A percentile compares a stretch with the other conserved stretches of the same genome.
Conservation (phyloP, 148 eudicot genomes). For the Cornus florida region DNA sequence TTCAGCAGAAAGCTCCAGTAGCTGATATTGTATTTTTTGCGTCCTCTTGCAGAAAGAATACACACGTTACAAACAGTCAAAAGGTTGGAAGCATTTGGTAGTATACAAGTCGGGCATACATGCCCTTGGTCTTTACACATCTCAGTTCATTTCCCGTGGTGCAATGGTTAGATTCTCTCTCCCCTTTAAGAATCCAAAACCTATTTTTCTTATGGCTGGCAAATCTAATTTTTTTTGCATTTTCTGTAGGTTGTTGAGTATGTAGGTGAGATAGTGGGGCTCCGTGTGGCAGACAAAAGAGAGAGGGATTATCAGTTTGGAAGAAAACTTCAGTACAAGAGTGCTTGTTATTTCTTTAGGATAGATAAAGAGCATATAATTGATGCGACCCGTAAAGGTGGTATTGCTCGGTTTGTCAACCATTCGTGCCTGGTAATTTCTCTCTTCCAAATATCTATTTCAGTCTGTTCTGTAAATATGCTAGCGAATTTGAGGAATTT, state of each 20-base stretch:
- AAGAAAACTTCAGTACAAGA: conserved; percentile 60
- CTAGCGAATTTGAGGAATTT: background rate
- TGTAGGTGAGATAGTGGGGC: conserved; percentile 77
- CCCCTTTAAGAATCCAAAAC: background rate
- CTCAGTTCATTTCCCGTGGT: conserved; percentile 61
- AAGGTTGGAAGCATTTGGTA: conserved; percentile 69
- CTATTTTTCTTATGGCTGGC: background rate
- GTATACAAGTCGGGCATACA: conserved; percentile 87
- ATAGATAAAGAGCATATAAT: conserved; percentile 79
- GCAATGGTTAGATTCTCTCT: conserved; percentile 52
- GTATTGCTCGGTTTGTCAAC: conserved; percentile 84
- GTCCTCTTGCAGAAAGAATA: conserved; percentile 61
- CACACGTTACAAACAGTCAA: conserved; percentile 57
- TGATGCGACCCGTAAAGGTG: conserved; percentile 82
- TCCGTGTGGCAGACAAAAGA: conserved; percentile 78
- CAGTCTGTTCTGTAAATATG: background rate
- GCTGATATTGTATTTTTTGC: conserved; percentile 14
- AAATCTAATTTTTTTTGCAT: background rate
- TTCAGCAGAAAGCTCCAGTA: background rate
- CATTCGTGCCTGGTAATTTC: conserved; percentile 70
- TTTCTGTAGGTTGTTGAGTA: conserved; percentile 70
- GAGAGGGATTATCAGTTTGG: conserved; percentile 68
- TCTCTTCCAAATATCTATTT: conserved; percentile 2
- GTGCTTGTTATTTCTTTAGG: conserved; percentile 81
- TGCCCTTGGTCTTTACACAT: conserved; percentile 83